Conservation (phyloP, 225 moss, liverwort and hornwort genomes). For the Polytrichum formosum region DNA sequence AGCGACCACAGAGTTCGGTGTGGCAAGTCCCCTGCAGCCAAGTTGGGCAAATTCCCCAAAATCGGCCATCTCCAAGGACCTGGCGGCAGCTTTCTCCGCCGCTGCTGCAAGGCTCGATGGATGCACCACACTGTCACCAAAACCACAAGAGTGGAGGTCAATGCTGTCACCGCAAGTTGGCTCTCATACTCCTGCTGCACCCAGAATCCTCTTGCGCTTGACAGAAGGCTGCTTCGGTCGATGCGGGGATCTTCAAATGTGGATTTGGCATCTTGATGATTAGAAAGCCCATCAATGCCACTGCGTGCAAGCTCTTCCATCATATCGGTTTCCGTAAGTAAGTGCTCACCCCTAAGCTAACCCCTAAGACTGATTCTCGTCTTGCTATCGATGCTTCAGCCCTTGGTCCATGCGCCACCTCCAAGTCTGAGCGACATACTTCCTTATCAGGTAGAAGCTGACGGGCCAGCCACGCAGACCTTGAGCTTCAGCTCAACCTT, state of each 20-base stretch:
- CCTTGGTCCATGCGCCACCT: no score
- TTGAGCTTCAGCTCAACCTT: no score
- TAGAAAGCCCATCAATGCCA: no score
- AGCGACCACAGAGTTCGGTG: conserved; percentile 25
- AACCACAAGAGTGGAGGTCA: neutral
- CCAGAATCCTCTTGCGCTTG: neutral
- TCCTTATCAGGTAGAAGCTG: no score
- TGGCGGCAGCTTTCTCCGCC: conserved; percentile 22
- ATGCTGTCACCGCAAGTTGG: neutral
- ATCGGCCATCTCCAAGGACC: conserved; percentile 39
- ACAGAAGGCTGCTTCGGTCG: neutral
- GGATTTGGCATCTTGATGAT: no score
- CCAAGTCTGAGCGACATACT: no score
- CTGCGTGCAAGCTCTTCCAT: no score
- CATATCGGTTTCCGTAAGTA: no score
- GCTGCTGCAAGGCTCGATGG: neutral
- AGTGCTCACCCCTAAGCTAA: no score
- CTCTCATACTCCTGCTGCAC: neutral
- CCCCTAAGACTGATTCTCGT: no score
- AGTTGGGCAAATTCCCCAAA: conserved; percentile 23
- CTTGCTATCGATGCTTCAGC: no score
- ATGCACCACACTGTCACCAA: conserved; percentile 9
- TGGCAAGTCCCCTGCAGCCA: conserved; percentile 27
- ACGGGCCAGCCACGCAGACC: no score
- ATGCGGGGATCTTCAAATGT: neutral